These are phyloP conservation scores for Hortiboletus campestris DNA, from an alignment of 768 basidiomycete genomes.

Conservation along the genomic window DNA sequence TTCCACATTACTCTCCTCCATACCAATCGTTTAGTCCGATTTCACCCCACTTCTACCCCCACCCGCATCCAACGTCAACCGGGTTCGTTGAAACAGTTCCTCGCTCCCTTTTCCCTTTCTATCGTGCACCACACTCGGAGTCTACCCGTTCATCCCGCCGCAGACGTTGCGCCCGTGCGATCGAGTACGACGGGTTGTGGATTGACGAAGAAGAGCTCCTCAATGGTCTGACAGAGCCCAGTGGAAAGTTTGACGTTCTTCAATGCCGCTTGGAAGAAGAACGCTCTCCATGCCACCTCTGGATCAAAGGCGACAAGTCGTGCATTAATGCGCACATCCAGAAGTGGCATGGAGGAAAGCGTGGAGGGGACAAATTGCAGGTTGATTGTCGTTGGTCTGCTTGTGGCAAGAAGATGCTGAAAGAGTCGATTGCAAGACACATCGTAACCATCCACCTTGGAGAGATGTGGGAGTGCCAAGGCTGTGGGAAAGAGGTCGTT, in stretches of 20 bases:
- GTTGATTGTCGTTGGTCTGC: slow-evolving; percentile 9
- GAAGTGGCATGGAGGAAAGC: slow-evolving; percentile 15
- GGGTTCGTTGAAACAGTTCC: not conserved
- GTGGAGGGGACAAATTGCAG: slow-evolving; percentile 7
- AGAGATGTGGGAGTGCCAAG: slow-evolving; percentile 15
- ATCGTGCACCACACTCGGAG: not conserved
- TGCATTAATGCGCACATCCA: slow-evolving; percentile 15
- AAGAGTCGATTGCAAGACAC: slow-evolving; percentile 24
- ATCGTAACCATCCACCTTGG: slow-evolving; percentile 15
- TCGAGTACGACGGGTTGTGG: slow-evolving; percentile 2
- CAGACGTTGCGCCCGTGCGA: not conserved
- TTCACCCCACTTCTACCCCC: not conserved
- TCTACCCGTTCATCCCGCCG: not conserved
- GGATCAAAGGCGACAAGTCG: slow-evolving; percentile 17
- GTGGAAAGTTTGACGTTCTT: slow-evolving; percentile 1
- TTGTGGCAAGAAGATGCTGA: slow-evolving; percentile 20
- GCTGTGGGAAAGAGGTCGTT: slow-evolving; percentile 11
- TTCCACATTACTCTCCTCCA: not conserved
- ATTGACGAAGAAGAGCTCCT: slow-evolving; percentile 12
- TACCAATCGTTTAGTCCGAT: not conserved
- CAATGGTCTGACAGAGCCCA: not conserved
- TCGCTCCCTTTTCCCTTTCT: not conserved
- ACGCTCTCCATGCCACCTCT: slow-evolving; percentile 6
- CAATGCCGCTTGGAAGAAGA: slow-evolving; percentile 12
- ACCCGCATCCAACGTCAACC: not conserved